Evolutionary conservation across 73 alveolate species (phyloP).

Genomic region (Paraurostyla sp.): DNA sequence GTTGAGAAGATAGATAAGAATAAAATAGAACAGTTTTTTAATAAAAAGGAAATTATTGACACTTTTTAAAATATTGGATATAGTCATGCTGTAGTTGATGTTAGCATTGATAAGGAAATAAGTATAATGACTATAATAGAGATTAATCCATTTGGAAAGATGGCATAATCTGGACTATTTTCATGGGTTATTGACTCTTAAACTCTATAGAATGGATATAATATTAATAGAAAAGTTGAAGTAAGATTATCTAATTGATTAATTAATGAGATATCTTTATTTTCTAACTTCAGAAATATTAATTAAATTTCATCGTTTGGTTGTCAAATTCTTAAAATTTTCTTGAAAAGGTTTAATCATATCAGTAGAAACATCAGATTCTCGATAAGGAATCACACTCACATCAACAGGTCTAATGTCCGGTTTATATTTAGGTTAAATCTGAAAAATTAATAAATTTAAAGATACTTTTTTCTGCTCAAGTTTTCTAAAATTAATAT

Average conservation of each 20-base stretch:
- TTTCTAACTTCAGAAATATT: too few species aligned
- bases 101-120: background rate
- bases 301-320: background rate
- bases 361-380: slow-evolving; percentile 29
- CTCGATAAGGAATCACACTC: slow-evolving; percentile 3
- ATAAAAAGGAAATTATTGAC: background rate
- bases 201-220: background rate
- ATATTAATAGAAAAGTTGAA: background rate
- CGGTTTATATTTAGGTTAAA: slow-evolving; percentile 21
- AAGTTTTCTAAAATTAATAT: slow-evolving; percentile 48
- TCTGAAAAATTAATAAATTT: background rate
- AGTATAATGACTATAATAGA: background rate
- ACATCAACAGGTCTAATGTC: slow-evolving; percentile 20
- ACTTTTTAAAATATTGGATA: background rate
- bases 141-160: slow-evolving; percentile 36
- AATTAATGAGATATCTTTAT: too few species aligned
- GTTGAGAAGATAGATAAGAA: background rate
- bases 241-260: background rate
- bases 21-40: background rate
- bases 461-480: slow-evolving; percentile 35
- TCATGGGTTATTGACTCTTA: slow-evolving; percentile 29
- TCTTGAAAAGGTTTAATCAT: background rate
- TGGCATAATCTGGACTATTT: slow-evolving; percentile 28
- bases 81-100: slow-evolving; percentile 27
- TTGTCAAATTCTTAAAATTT: slow-evolving; percentile 7